Evolutionary conservation across 192 early-diverging fungal species (phyloP).

Genomic region (Coemansia reversa): DNA sequence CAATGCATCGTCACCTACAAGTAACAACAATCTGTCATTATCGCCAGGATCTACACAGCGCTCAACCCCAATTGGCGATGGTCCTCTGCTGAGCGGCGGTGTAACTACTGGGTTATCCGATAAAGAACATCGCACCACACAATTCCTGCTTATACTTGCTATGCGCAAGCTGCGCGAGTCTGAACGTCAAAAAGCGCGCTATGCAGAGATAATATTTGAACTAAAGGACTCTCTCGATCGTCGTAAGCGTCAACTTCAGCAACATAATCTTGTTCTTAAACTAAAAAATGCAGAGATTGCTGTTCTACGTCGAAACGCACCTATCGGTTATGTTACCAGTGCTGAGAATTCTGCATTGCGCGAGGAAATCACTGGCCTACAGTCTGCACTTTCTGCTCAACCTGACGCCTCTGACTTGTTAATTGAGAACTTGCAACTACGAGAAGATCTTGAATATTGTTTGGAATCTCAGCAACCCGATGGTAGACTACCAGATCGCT

Average conservation of each 20-base stretch:
- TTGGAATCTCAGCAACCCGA: conserved; percentile 6
- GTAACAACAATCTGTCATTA: neutral
- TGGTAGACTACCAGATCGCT: conserved; percentile 10
- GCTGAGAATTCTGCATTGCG: conserved; percentile 45
- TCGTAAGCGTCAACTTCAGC: conserved; percentile 38
- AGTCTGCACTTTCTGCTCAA: conserved; percentile 34
- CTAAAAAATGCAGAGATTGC: conserved; percentile 31
- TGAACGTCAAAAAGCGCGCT: conserved; percentile 56
- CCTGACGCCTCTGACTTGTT: conserved; percentile 45
- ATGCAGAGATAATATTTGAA: conserved; percentile 52
- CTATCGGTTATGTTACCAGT: conserved; percentile 20
- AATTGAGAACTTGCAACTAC: conserved; percentile 48
- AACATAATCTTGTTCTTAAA: conserved; percentile 49
- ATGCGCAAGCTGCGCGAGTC: conserved; percentile 54
- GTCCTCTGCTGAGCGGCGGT: neutral
- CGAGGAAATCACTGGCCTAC: conserved; percentile 44
- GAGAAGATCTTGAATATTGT: conserved; percentile 23
- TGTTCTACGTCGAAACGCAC: conserved; percentile 26
- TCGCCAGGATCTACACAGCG: neutral
- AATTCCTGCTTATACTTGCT: conserved; percentile 48
- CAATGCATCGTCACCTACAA: neutral
- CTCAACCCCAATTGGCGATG: neutral
- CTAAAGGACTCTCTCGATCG: conserved; percentile 44
- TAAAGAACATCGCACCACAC: conserved; percentile 46
- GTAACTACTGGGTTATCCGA: neutral